Evolutionary conservation across 768 basidiomycete genomes (phyloP).

Genomic region (Astraeus odoratus): DNA sequence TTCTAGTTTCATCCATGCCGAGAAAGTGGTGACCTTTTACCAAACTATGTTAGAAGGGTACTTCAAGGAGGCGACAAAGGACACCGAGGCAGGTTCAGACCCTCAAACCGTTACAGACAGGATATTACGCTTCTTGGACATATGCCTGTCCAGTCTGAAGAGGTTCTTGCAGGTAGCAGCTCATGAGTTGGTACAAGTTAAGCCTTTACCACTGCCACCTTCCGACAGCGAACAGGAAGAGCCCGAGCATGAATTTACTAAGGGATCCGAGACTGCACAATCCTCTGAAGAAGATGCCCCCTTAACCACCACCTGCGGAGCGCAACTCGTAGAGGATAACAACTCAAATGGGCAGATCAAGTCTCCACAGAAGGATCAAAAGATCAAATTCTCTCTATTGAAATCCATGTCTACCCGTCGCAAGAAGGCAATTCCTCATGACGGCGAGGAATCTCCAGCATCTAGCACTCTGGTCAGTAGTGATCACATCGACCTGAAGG

Average conservation of each 20-base stretch:
- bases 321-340: no score
- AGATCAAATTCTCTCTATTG: not conserved
- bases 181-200: conserved; percentile 20
- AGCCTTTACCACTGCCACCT: conserved; percentile 22
- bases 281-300: no score
- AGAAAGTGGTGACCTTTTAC: conserved; percentile 16
- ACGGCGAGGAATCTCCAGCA: conserved; percentile 5
- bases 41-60: conserved; percentile 19
- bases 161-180: conserved; percentile 25
- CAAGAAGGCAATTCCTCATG: not conserved
- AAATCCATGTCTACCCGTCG: not conserved
- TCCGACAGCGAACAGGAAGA: conserved; percentile 1
- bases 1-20: conserved; percentile 16
- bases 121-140: conserved; percentile 24
- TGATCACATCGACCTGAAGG: conserved; percentile 5
- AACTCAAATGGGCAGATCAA: not conserved
- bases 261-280: not conserved
- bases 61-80: conserved; percentile 7
- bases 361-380: not conserved
- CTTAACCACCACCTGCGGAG: no score
- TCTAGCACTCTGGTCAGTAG: conserved; percentile 18
- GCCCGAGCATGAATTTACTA: not conserved
- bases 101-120: conserved; percentile 9
- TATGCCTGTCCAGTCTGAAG: conserved; percentile 26
- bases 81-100: conserved; percentile 1